phyloP scores from a whole-genome alignment of 1,284 basidiomycete genomes.

The Tilletia indica region DNA sequence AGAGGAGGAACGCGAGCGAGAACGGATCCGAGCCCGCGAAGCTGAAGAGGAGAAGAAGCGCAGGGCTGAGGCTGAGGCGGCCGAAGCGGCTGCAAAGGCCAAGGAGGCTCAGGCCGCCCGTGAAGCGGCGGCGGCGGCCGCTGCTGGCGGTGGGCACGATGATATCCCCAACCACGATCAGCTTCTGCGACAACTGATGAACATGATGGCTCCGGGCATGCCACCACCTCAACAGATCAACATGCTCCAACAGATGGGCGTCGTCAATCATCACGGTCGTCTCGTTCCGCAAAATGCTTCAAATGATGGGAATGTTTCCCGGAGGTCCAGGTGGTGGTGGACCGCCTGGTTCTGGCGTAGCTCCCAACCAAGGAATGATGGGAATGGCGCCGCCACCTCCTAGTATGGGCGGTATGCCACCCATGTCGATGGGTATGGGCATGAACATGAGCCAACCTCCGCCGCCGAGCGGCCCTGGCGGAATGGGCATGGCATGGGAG shows the following conservation, averaged over 20 bases:
- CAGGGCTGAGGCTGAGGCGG: neutral
- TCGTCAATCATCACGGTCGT: slow-evolving; percentile 19
- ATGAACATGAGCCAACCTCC: slow-evolving; percentile 4
- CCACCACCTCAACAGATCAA: slow-evolving; percentile 8
- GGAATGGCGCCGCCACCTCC: slow-evolving; percentile 20
- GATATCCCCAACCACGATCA: slow-evolving; percentile 9
- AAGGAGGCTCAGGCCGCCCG: neutral
- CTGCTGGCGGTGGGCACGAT: neutral
- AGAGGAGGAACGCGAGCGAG: slow-evolving; percentile 2
- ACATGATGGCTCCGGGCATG: slow-evolving; percentile 18
- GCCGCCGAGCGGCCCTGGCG: neutral
- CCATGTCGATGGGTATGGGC: slow-evolving; percentile 20
- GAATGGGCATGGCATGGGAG: slow-evolving; percentile 11
- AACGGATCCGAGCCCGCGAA: neutral
- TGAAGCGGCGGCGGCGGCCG: slow-evolving; percentile 7
- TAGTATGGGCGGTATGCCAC: slow-evolving; percentile 34
- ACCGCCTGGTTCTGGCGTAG: slow-evolving; percentile 20
- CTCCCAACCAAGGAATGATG: slow-evolving; percentile 21
- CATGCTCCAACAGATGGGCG: slow-evolving; percentile 12
- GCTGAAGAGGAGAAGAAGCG: neutral
- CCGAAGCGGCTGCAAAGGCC: slow-evolving; percentile 6
- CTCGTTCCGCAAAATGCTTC: slow-evolving; percentile 31
- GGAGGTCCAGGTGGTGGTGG: slow-evolving; percentile 19
- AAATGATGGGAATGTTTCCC: slow-evolving; percentile 39
- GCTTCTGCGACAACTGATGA: slow-evolving; percentile 2